Conservation (phyloP, 2,329 filamentous ascomycete species). For the Aspergillus bombycis region DNA sequence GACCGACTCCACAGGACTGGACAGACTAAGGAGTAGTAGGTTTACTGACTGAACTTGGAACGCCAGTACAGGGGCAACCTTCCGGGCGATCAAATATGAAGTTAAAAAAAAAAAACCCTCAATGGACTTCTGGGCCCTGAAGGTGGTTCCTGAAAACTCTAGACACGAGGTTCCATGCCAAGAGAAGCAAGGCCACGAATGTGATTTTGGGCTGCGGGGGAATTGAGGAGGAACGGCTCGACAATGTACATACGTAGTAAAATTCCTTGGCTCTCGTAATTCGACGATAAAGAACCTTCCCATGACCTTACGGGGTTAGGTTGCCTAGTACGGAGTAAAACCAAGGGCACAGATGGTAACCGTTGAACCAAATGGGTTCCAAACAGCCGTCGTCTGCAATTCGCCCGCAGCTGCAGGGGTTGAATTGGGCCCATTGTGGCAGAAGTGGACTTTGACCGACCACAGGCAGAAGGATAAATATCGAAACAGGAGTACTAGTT, state of each 20-base stretch:
- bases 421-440: slow-evolving; percentile 2
- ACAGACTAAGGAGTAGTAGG: neutral
- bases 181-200: neutral
- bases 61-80: neutral
- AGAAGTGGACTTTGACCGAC: neutral
- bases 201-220: neutral
- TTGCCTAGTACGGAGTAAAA: neutral
- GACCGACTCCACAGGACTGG: neutral
- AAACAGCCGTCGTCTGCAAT: slow-evolving; percentile 2
- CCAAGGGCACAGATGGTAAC: neutral
- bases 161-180: neutral
- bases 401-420: slow-evolving; percentile 11
- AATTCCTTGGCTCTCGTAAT: neutral
- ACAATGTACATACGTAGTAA: neutral
- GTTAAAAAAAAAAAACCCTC: too few species aligned
- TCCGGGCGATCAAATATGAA: neutral
- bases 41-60: neutral
- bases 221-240: neutral
- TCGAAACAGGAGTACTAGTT: slow-evolving; percentile 7
- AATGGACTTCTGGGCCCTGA: neutral
- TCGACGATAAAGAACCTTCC: neutral
- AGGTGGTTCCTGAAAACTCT: slow-evolving; percentile 1
- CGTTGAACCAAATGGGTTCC: neutral
- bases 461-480: neutral
- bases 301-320: neutral